phyloP scores from a whole-genome alignment of 2,329 filamentous ascomycete species.

The Stachybotrys echinatus region DNA sequence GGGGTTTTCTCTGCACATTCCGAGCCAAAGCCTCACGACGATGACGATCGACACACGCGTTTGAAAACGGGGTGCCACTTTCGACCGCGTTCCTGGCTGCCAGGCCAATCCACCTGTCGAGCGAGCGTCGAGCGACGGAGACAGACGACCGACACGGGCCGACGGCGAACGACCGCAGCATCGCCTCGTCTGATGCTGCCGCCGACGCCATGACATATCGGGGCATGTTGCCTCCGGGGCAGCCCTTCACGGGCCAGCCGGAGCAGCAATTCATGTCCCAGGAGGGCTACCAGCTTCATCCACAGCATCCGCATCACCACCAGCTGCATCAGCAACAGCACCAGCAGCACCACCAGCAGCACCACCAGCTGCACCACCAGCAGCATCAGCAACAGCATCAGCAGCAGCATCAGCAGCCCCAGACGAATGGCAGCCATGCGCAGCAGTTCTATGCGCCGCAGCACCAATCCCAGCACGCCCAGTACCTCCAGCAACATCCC shows the following conservation, averaged over 20 bases:
- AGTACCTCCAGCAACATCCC: conserved; percentile 19
- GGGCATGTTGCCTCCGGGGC: conserved; percentile 33
- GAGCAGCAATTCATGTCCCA: conserved; percentile 11
- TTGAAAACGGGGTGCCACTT: no score
- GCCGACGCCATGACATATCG: conserved; percentile 21
- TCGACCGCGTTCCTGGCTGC: no score
- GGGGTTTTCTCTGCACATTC: neutral
- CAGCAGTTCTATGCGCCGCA: conserved; percentile 13
- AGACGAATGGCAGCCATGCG: neutral
- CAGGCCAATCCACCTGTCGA: no score
- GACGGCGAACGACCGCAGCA: neutral
- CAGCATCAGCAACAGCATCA: conserved; percentile 16
- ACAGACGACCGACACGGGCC: neutral
- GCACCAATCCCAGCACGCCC: conserved; percentile 17
- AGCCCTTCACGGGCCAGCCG: conserved; percentile 32
- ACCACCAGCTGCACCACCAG: conserved; percentile 17
- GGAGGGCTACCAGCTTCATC: conserved; percentile 15
- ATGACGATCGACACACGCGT: neutral
- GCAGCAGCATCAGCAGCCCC: conserved; percentile 15
- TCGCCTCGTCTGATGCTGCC: neutral
- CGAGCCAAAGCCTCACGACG: neutral
- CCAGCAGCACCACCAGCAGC: conserved; percentile 14
- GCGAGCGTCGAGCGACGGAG: no score
- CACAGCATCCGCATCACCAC: conserved; percentile 18
- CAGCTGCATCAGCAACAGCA: conserved; percentile 15